These are phyloP conservation scores for Paspalum notatum DNA, from an alignment of 176 grass and related monocot genomes.

Conservation along the genomic window DNA sequence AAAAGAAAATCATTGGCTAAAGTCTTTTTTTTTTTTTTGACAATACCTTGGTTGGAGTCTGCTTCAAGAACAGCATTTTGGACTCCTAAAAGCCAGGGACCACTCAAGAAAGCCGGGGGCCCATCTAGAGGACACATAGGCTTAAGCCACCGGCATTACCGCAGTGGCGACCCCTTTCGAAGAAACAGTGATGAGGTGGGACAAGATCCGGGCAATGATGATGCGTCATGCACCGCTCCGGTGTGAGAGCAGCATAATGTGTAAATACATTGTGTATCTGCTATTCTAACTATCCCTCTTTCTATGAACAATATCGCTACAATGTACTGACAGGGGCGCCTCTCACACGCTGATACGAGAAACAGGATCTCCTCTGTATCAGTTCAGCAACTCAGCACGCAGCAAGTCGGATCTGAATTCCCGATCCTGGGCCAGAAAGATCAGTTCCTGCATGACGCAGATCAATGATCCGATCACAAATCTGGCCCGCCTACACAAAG, in stretches of 20 bases:
- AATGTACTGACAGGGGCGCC: too few species aligned
- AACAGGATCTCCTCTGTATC: background rate
- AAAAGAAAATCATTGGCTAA: too few species aligned
- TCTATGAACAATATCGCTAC: too few species aligned
- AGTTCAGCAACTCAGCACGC: background rate
- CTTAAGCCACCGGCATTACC: background rate
- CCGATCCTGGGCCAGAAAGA: background rate
- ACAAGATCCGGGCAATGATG: conserved; percentile 54
- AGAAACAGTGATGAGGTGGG: conserved; percentile 38
- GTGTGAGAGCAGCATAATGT: background rate
- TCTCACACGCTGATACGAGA: background rate
- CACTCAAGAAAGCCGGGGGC: background rate
- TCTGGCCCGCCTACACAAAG: background rate
- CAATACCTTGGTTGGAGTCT: background rate
- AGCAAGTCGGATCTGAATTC: conserved; percentile 20
- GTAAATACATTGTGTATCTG: too few species aligned
- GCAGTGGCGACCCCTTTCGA: background rate
- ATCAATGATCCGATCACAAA: background rate
- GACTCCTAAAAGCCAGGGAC: conserved; percentile 15
- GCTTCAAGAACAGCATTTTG: background rate
- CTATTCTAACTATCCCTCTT: too few species aligned
- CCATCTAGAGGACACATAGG: conserved; percentile 12
- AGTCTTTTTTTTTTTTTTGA: too few species aligned
- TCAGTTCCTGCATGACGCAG: background rate
- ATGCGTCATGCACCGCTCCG: conserved; percentile 4